Base-by-base conservation (phyloP, 805 yeast species). In the Nakazawaea ernobii region DNA sequence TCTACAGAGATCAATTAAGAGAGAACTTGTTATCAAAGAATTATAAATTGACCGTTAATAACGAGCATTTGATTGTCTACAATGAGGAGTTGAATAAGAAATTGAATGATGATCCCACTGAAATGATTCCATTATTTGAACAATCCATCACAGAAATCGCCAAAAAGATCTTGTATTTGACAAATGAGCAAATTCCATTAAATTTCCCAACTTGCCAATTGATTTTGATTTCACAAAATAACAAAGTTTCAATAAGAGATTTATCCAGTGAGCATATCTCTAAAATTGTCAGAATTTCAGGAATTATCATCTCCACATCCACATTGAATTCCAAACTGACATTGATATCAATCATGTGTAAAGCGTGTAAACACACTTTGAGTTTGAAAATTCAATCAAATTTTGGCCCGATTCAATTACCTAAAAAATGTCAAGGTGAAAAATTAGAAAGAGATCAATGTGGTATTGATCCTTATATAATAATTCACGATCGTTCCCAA, bases 401-500 rank as follows among this genome's bases (percentile, higher is more conserved):
- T 2, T 85, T 89, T 56, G 86, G 95, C 14, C 77, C 79, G 11
- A 71, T 86, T 17, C 75, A 69, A 46, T 69, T 86, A 53, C 96
- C 96, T 11, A 75, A 77, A 29, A 63, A 59, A 36, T 89, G 96
- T 66, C 79, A 74, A 56, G 74, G 80, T 6, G 74, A 80, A 3
- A 60, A 60, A 38, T 79, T 78, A 49, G 76, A 69, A 50, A 72
- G 64, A 53, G 74, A 71, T 20, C 69, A 72, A 51, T 94, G 99
- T 69, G 96, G 96, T 1, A 79, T 83, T 11, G 96, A 92, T 57
- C 99, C 99, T 2, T 94, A 90, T 59, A 78, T 87, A 33, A 86
- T 94, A 51, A 90, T 88, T 29, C 99, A 94, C 66, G 98, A 94
- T 62, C 86, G 88, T 60, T 89, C 97, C 1, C 71, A 79, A n/a